Base-by-base conservation (phyloP, 2,329 filamentous ascomycete genomes). In the Teratosphaeria viscida region DNA sequence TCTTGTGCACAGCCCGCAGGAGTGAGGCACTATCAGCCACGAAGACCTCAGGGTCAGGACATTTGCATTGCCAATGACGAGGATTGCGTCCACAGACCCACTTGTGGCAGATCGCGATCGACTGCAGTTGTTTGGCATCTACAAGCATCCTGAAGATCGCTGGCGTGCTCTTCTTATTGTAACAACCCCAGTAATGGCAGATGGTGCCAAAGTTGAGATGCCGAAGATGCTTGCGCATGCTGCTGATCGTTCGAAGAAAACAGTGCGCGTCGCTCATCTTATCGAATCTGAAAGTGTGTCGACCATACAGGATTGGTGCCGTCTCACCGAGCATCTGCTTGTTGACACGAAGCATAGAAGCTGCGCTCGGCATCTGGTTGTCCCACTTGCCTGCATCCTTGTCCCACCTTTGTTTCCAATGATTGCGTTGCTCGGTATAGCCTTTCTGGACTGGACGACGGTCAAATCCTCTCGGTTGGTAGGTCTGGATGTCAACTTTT, bases 301-400 rank as follows among this genome's bases (percentile, higher is more conserved):
- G 23, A 26, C 60, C 58, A 26, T 61, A 63, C 11, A 58, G 23
- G 23, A 60, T 34, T 10, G 65, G 52, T 2, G 60, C 55, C 4
- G 63, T 60, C 37, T 68, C 66, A 6, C 4, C 19, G 52, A 59
- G 29, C 3, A 67, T 54, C 32, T 65, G 59, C 37, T 63, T 63
- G 58, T 52, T 63, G 16, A 62, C 59, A 5, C 43, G 55, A 6
- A 67, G 56, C 3, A 66, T 12, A 5, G 54, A 56, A 14, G 62
- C 37, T 1, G 59, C 49, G 57, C 59, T 61, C 7, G 54, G 53
- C 5, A 8, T 8, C 37, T 59, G 54, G 14, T 52, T 37, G 5
- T 35, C 43, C 62, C 61, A 61, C 34, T 59, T 62, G 43, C 57
- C 57, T 2, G 8, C 26, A 4, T 19, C 23, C 27, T 27, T 55